These are phyloP conservation scores for Albugo laibachii DNA, from an alignment of 352 stramenopile genomes.

Conservation along the genomic window DNA sequence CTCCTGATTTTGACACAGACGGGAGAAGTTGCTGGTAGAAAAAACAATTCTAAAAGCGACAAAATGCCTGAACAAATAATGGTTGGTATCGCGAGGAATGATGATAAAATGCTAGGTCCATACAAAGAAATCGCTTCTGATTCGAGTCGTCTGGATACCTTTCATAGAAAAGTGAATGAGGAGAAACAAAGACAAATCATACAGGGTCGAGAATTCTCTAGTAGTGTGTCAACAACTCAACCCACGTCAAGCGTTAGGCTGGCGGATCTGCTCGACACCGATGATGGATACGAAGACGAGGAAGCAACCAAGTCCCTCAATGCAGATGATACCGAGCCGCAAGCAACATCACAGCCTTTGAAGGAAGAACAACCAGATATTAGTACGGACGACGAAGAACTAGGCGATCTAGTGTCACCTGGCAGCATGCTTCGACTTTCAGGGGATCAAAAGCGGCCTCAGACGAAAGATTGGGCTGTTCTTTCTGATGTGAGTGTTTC, in stretches of 20 bases:
- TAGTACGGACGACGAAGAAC: not conserved
- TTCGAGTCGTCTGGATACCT: conserved; percentile 14
- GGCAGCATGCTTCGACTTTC: not conserved
- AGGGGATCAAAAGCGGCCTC: not conserved
- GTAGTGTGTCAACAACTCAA: conserved; percentile 2
- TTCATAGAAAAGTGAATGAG: conserved; percentile 21
- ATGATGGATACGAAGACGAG: not conserved
- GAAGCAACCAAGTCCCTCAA: not conserved
- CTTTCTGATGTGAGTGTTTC: conserved; percentile 45
- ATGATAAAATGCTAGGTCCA: conserved; percentile 25
- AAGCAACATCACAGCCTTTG: conserved; percentile 29
- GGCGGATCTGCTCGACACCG: not conserved
- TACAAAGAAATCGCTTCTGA: conserved; percentile 12
- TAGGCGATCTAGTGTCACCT: not conserved
- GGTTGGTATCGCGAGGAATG: conserved; percentile 34
- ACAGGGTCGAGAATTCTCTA: no score
- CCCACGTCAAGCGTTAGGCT: conserved; percentile 1
- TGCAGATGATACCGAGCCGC: not conserved
- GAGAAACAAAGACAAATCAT: conserved; percentile 4
- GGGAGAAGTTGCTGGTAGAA: not conserved
- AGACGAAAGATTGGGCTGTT: conserved; percentile 48
- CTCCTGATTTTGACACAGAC: not conserved
- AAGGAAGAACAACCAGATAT: conserved; percentile 23
- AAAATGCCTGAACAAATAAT: conserved; percentile 1
- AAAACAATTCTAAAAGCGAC: not conserved